These are phyloP conservation scores for Periconia macrospinosa DNA, from an alignment of 2,329 filamentous ascomycete genomes.

Conservation along the genomic window DNA sequence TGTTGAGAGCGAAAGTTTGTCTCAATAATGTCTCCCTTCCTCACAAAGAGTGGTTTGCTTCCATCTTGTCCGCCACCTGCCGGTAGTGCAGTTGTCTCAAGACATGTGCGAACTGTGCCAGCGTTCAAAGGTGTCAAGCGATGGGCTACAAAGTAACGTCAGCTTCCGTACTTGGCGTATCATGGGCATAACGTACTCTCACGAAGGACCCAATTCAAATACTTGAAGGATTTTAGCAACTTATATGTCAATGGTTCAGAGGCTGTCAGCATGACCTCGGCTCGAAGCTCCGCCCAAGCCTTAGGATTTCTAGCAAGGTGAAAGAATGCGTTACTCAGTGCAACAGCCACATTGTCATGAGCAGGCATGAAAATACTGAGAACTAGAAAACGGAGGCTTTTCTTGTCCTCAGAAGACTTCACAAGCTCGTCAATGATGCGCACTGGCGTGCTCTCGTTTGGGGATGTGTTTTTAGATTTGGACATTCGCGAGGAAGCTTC, in stretches of 20 bases:
- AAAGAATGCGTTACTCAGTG: conserved; percentile 19
- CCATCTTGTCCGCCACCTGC: too few species aligned
- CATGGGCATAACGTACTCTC: conserved; percentile 7
- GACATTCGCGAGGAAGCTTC: too few species aligned
- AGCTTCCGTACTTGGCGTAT: too few species aligned
- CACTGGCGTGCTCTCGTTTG: too few species aligned
- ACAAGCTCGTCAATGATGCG: too few species aligned
- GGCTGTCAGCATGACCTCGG: conserved; percentile 12
- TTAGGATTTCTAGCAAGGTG: conserved; percentile 3
- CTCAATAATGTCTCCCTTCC: conserved; percentile 17
- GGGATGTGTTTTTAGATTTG: too few species aligned
- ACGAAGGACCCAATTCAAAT: conserved; percentile 15
- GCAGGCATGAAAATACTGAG: conserved; percentile 17
- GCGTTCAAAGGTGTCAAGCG: neutral
- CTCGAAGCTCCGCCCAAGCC: conserved; percentile 14
- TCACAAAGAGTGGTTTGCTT: conserved; percentile 19
- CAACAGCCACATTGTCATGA: conserved; percentile 15
- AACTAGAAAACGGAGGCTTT: conserved; percentile 13
- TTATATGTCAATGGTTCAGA: neutral
- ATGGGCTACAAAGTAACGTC: too few species aligned
- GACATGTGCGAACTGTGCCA: neutral
- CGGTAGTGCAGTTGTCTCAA: neutral
- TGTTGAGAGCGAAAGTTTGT: conserved; percentile 1
- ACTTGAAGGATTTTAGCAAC: conserved; percentile 4
- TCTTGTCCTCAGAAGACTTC: too few species aligned